Evolutionary conservation across 495 filamentous ascomycete genomes (phyloP).

Genomic region (Oleoguttula mirabilis): DNA sequence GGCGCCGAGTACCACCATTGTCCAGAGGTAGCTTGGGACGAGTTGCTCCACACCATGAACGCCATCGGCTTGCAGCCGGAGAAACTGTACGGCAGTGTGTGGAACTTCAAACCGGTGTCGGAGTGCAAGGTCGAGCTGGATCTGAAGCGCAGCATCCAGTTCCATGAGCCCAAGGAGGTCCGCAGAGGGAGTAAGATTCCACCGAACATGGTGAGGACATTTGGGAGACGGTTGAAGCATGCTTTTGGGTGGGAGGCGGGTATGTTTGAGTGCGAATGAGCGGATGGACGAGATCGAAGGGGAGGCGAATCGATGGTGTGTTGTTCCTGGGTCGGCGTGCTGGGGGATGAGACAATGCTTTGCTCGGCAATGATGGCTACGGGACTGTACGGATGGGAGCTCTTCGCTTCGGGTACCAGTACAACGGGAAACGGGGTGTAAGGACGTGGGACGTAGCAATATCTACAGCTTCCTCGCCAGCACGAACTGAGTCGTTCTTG

Average conservation of each 20-base stretch:
- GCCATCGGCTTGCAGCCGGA: conserved; percentile 34
- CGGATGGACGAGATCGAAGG: too few relatives aligned
- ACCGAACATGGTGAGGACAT: conserved; percentile 27
- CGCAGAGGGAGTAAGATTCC: conserved; percentile 33
- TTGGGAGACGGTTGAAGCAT: conserved; percentile 35
- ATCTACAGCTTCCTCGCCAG: too few relatives aligned
- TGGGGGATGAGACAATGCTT: too few relatives aligned
- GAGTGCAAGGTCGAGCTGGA: conserved; percentile 19
- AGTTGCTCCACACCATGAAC: conserved; percentile 42
- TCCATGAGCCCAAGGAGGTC: conserved; percentile 41
- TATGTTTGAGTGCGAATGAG: conserved; percentile 25
- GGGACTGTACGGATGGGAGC: too few relatives aligned
- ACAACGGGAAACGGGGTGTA: too few relatives aligned
- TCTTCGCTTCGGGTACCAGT: too few relatives aligned
- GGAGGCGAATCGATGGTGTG: too few relatives aligned
- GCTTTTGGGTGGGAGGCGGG: conserved; percentile 37
- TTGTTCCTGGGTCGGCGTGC: too few relatives aligned
- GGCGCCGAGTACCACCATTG: conserved; percentile 15
- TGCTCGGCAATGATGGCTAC: too few relatives aligned
- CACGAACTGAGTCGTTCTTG: too few relatives aligned
- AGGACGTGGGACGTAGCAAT: too few relatives aligned
- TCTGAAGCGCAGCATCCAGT: conserved; percentile 37
- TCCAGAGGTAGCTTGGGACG: conserved; percentile 39
- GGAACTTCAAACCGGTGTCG: conserved; percentile 36
- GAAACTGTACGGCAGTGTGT: conserved; percentile 44